A percentile compares a stretch with the other conserved stretches of the same genome.
phyloP scores from a whole-genome alignment of 139 green algal species.

The Picochlorum sp. region DNA sequence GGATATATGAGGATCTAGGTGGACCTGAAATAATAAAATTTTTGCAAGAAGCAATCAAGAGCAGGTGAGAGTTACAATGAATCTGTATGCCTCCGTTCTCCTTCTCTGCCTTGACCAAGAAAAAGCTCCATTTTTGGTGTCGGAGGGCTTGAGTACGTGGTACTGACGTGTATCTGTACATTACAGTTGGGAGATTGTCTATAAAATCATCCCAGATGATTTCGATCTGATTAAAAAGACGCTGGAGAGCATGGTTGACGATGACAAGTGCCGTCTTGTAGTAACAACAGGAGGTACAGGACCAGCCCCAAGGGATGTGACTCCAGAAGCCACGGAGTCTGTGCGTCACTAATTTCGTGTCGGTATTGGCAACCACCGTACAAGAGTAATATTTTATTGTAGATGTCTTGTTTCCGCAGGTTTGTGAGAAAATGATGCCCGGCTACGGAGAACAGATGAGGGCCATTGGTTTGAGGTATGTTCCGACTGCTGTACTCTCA shows the following conservation, averaged over 20 bases:
- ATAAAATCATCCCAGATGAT: slow-evolving; percentile 75
- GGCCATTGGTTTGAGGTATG: slow-evolving; percentile 68
- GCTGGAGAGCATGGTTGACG: slow-evolving; percentile 69
- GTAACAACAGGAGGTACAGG: slow-evolving; percentile 83
- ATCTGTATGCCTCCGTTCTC: neutral
- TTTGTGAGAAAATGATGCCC: slow-evolving; percentile 80
- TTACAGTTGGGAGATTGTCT: slow-evolving; percentile 72
- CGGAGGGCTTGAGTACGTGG: too few species aligned
- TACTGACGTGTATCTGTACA: too few species aligned
- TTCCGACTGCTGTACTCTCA: slow-evolving; percentile 85
- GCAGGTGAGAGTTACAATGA: slow-evolving; percentile 19
- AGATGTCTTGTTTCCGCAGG: too few species aligned
- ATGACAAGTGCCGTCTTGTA: slow-evolving; percentile 69
- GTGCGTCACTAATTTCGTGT: too few species aligned
- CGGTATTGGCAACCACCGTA: too few species aligned
- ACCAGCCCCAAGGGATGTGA: slow-evolving; percentile 77
- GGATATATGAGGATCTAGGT: slow-evolving; percentile 72
- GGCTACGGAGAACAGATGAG: slow-evolving; percentile 92
- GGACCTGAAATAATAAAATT: slow-evolving; percentile 80
- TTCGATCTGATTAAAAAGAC: slow-evolving; percentile 58
- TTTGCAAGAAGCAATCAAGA: slow-evolving; percentile 71
- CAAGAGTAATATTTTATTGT: slow-evolving; percentile 3
- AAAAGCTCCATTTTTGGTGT: too few species aligned
- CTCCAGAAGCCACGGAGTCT: slow-evolving; percentile 81
- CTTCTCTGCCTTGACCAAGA: neutral